These are phyloP conservation scores for Malus sylvestris DNA, from an alignment of 306 rosid genomes.

Conservation along the genomic window DNA sequence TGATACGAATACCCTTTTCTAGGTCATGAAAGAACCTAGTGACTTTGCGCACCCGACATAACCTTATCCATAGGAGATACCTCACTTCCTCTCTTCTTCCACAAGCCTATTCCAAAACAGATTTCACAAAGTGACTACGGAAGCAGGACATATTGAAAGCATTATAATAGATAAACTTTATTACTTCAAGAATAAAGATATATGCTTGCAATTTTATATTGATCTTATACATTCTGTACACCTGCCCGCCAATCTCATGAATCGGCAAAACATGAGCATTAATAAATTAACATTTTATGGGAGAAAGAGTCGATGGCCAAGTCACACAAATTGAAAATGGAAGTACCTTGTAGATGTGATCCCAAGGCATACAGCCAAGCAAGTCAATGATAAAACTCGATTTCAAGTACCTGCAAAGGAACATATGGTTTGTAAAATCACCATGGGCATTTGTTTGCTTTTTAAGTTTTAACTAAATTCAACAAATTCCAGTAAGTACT, in stretches of 20 bases:
- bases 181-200: not conserved
- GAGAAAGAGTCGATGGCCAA: not conserved
- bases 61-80: conserved; percentile 83
- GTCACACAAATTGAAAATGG: not conserved
- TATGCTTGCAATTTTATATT: not conserved
- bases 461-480: not conserved
- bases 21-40: conserved; percentile 38
- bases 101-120: conserved; percentile 46
- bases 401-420: conserved; percentile 59
- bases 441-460: not conserved
- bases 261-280: not conserved
- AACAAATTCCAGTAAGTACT: not conserved
- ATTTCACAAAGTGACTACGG: conserved; percentile 4
- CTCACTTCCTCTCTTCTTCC: conserved; percentile 75
- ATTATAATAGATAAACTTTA: conserved; percentile 1
- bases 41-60: conserved; percentile 67
- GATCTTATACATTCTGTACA: not conserved
- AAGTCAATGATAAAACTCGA: conserved; percentile 62
- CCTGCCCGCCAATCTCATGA: not conserved
- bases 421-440: not conserved
- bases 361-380: conserved; percentile 96
- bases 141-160: conserved; percentile 6
- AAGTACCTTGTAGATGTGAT: conserved; percentile 71
- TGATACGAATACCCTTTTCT: conserved; percentile 90
- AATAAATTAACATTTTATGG: not conserved